Base-by-base conservation (phyloP, 2,329 filamentous ascomycete genomes). In the Apiospora kogelbergensis region DNA sequence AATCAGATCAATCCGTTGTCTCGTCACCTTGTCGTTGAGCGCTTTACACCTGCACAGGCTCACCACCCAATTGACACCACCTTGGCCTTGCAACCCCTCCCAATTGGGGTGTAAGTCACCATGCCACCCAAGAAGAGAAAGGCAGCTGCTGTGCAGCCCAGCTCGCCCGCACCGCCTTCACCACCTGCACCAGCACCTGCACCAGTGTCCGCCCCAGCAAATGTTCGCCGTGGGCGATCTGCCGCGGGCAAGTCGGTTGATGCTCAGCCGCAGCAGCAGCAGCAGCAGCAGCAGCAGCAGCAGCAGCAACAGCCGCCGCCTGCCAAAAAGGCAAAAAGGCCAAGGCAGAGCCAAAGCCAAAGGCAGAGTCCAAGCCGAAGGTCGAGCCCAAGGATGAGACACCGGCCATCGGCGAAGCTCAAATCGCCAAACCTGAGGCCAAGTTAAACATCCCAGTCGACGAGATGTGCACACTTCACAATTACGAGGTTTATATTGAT, bases 401-500 rank as follows among this genome's bases (percentile, higher is more conserved):
- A 9, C 22, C 57, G 6, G 41, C 30, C 17, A 42, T 63, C 60
- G 69, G 67, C 30, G 53, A 67, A n/a, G 69, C 69, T 44, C 69
- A 71, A 46, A 65, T 71, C 45, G 68, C 69, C 44, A 68, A 68
- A 4, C 57, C 65, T 10, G 68, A 68, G 6, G 41, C 63, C 69
- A 69, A 66, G 46, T 37, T 60, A 30, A 17, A 60, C 20, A 63
- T 71, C 9, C 68, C 69, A 15, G 30, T 71, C 30, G 69, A 71
- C 42, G 69, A 71, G 44, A 26, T n/a, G 26, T 63, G 44, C 30
- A 22, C 67, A 13, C 74, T 83, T 2, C 9, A 69, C 13, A 76
- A 73, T 17, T 83, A 81, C 48, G 76, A 80, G 22, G 93, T 97
- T 41, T 90, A 91, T 75, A 87, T 95, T 68, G 91, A 91, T 70